Evolutionary conservation across 148 eudicot genomes (phyloP).

Genomic region (Nepenthes mirabilis): DNA sequence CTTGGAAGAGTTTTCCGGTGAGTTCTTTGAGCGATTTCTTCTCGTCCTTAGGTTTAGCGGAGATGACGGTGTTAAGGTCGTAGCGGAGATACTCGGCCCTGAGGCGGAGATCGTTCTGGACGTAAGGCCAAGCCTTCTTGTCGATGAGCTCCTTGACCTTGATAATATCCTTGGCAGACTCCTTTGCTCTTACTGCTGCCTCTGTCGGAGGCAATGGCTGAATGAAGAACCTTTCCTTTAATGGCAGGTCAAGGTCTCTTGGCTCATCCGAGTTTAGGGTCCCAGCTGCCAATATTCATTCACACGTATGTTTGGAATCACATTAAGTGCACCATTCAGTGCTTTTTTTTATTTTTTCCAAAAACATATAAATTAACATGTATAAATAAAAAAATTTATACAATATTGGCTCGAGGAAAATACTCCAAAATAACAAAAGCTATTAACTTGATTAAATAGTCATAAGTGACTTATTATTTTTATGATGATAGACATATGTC

Average conservation of each 20-base stretch:
- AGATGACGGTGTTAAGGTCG: constrained; percentile 81
- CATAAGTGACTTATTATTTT: no score
- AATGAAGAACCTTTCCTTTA: constrained; percentile 63
- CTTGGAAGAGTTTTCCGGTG: constrained; percentile 70
- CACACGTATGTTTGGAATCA: no score
- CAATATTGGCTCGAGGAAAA: no score
- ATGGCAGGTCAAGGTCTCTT: constrained; percentile 53
- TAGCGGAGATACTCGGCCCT: constrained; percentile 72
- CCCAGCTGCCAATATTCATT: constrained; percentile 46
- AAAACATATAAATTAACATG: no score
- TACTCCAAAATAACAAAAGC: no score
- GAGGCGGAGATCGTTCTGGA: constrained; percentile 75
- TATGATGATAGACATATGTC: no score
- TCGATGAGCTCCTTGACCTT: constrained; percentile 60
- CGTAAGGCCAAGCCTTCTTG: constrained; percentile 98
- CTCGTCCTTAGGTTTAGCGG: constrained; percentile 76
- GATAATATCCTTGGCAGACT: constrained; percentile 75
- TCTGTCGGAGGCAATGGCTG: constrained; percentile 67
- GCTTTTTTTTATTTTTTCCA: no score
- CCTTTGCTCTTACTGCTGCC: constrained; percentile 80
- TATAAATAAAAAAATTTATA: no score
- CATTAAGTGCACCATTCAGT: no score
- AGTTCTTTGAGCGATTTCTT: constrained; percentile 67
- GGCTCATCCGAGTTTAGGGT: constrained; percentile 87
- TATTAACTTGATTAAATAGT: no score